Evolutionary conservation across 1,284 basidiomycete genomes (phyloP).

Genomic region (Malassezia caprae): DNA sequence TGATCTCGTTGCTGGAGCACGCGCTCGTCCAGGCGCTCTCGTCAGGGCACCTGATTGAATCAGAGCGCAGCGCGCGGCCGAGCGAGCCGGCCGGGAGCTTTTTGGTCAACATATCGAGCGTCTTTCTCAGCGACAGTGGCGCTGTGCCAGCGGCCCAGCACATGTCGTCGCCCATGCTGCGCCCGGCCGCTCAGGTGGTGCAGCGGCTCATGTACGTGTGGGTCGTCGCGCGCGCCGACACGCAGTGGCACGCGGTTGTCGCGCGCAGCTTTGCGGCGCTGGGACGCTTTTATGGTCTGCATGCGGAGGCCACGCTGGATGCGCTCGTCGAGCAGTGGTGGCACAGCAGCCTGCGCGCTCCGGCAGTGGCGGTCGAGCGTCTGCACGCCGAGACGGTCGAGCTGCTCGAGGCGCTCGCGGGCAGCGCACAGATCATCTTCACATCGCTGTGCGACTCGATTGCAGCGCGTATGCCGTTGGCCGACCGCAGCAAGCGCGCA

Average conservation of each 20-base stretch:
- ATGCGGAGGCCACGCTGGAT: slow-evolving; percentile 71
- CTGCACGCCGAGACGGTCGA: slow-evolving; percentile 8
- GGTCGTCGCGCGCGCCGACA: slow-evolving; percentile 8
- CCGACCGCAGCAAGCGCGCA: slow-evolving; percentile 25
- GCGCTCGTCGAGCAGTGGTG: slow-evolving; percentile 69
- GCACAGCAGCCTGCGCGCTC: not conserved
- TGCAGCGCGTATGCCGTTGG: slow-evolving; percentile 53
- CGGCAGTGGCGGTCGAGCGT: not conserved
- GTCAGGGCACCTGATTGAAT: not conserved
- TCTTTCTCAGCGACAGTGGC: slow-evolving; percentile 22
- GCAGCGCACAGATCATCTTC: slow-evolving; percentile 76
- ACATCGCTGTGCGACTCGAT: slow-evolving; percentile 70
- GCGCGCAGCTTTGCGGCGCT: slow-evolving; percentile 44
- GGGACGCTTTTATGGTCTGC: slow-evolving; percentile 72
- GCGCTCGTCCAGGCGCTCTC: slow-evolving; percentile 9
- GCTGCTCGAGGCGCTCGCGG: slow-evolving; percentile 53
- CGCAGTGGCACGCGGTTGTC: not conserved
- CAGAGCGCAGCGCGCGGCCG: not conserved
- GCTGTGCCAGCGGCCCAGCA: not conserved
- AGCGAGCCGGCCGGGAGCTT: slow-evolving; percentile 49
- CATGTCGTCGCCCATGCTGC: slow-evolving; percentile 1
- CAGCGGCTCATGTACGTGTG: slow-evolving; percentile 29
- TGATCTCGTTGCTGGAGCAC: slow-evolving; percentile 4
- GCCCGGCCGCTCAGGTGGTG: slow-evolving; percentile 20
- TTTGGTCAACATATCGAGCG: slow-evolving; percentile 32